Base-by-base conservation (phyloP, 1,139 yeast genomes). In the Candida buenavistaensis region DNA sequence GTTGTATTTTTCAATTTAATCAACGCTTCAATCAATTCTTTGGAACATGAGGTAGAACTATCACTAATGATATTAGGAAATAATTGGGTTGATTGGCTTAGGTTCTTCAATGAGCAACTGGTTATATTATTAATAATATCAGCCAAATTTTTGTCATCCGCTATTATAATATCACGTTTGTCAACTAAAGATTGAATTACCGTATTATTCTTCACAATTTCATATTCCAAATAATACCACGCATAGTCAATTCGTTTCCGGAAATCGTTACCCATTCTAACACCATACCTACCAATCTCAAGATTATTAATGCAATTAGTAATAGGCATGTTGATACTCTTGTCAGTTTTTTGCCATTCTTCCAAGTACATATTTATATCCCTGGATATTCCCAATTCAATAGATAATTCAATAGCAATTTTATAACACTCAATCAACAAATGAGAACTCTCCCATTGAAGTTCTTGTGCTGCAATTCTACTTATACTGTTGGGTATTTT, bases 351-450 rank as follows among this genome's bases (percentile, higher is more conserved):
- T 6, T 54, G 51, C 26, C 73, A 59, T 44, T 82, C 88, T 5
- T 59, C 57, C 10, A 68, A 44, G 51, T 71, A 80, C 49, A 66
- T 77, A 3, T 63, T 61, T 26, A 75, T 62, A 36, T 80, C 86
- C 43, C 75, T 75, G 0, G 79, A 60, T 3, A 78, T 47, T 0
- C 88, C 87, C 29, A 78, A 47, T 28, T 62, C 65, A 14, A 64
- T 55, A 36, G 66, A 62, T 1, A 60, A 46, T 3, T 59, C 53
- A 21, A 78, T 54, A 15, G 75, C 50, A 8, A 41, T 37, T 11
- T 54, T 51, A 46, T 72, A 72, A 5, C 72, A 43, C 4, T 55
- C 50, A 8, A 64, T 50, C 22, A 78, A 49, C 16, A 57, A 45
- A 1, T 43, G 41, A 0, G 66, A 53, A 2, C 73, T 54, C 25